Conservation (phyloP, 169 alveolate genomes). For the Blepharisma undulans region DNA sequence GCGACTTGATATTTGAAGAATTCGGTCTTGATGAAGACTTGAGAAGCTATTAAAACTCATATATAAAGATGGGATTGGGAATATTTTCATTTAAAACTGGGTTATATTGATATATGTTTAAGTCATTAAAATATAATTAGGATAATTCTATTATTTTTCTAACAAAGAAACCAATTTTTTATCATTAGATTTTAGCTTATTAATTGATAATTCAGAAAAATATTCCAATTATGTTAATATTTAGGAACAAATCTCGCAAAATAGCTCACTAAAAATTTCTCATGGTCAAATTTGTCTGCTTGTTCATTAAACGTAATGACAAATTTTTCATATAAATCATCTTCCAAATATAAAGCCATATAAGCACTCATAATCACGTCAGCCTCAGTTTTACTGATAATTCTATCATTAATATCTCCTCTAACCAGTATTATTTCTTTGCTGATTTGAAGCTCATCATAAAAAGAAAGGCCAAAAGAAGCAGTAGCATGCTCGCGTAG, state of each 20-base stretch:
- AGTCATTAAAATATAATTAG: too few relatives aligned
- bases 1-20: background rate
- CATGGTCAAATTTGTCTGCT: background rate
- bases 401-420: background rate
- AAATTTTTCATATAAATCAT: background rate
- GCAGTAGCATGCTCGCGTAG: background rate
- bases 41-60: background rate
- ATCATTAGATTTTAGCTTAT: too few relatives aligned
- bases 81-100: too few relatives aligned
- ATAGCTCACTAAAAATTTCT: background rate
- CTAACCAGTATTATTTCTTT: background rate
- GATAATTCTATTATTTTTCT: too few relatives aligned
- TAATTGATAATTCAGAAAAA: background rate
- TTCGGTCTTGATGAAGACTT: slow-evolving; percentile 3
- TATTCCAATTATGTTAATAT: background rate
- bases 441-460: background rate
- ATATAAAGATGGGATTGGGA: background rate
- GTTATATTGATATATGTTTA: too few relatives aligned
- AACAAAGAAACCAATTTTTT: too few relatives aligned
- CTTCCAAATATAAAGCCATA: background rate
- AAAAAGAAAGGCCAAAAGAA: background rate
- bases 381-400: background rate
- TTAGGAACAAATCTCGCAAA: background rate
- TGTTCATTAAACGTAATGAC: background rate
- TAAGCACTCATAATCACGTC: background rate